Evolutionary conservation across 2,329 filamentous ascomycete genomes (phyloP).

Genomic region (Epichloe festucae): DNA sequence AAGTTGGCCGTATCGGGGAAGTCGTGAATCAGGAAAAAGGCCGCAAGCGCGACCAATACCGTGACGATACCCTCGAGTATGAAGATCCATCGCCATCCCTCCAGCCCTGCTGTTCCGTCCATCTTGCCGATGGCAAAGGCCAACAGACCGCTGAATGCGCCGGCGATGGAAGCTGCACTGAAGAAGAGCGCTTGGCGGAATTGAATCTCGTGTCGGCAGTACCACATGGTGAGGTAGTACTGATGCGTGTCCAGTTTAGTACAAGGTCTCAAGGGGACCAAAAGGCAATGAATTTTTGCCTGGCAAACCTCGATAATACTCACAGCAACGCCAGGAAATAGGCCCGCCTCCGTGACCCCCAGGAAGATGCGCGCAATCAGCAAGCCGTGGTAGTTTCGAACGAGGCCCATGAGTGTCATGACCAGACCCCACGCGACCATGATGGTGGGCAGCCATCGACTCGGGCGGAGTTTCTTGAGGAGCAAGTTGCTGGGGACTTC

Average conservation of each 20-base stretch:
- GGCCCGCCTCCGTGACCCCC: constrained; percentile 52
- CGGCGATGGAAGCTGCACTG: constrained; percentile 66
- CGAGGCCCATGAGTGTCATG: constrained; percentile 41
- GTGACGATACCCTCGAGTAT: constrained; percentile 60
- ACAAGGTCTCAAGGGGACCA: background rate
- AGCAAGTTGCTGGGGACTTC: constrained; percentile 68
- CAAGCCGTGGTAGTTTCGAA: constrained; percentile 33
- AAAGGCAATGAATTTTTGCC: background rate
- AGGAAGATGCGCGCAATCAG: constrained; percentile 42
- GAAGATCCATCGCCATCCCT: constrained; percentile 54
- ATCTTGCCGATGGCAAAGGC: constrained; percentile 59
- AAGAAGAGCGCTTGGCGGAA: constrained; percentile 61
- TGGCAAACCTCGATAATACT: constrained; percentile 5
- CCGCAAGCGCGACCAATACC: constrained; percentile 49
- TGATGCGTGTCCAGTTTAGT: constrained; percentile 6
- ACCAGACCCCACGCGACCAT: constrained; percentile 49
- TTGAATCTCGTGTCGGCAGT: constrained; percentile 42
- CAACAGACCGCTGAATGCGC: constrained; percentile 61
- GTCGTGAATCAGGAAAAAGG: constrained; percentile 64
- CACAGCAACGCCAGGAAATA: constrained; percentile 50
- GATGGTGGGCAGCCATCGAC: constrained; percentile 61
- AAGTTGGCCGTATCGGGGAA: constrained; percentile 71
- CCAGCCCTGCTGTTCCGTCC: constrained; percentile 47
- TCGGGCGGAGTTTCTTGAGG: constrained; percentile 60
- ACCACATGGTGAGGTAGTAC: constrained; percentile 47